A percentile compares a stretch with the other conserved stretches of the same genome.
phyloP scores from a whole-genome alignment of 2,329 filamentous ascomycete species.

The Penicillium sp. region DNA sequence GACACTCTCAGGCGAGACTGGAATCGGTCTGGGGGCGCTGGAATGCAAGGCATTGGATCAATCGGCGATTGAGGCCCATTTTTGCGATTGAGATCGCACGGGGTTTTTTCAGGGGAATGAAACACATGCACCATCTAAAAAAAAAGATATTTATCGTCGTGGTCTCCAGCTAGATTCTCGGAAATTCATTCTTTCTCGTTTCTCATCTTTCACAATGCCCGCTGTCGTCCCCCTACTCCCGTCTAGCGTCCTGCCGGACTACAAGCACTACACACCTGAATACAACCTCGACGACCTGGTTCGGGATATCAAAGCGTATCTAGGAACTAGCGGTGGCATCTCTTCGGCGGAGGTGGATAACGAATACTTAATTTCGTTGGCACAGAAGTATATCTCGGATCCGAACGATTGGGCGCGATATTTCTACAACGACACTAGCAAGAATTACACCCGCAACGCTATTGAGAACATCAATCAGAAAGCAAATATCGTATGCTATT shows the following conservation, averaged over 20 bases:
- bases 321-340: conserved; percentile 29
- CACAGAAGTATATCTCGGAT: conserved; percentile 30
- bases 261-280: conserved; percentile 21
- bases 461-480: conserved; percentile 37
- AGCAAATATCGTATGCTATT: conserved; percentile 31
- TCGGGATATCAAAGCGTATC: conserved; percentile 30
- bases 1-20: background rate
- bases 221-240: conserved; percentile 14
- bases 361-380: conserved; percentile 27
- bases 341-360: conserved; percentile 27
- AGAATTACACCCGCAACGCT: conserved; percentile 35
- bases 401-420: conserved; percentile 31
- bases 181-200: background rate
- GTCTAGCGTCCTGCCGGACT: conserved; percentile 14
- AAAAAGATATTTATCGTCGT: background rate
- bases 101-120: conserved; percentile 2
- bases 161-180: background rate
- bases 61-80: conserved; percentile 21
- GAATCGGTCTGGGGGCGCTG: conserved; percentile 2
- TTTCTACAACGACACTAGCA: conserved; percentile 33
- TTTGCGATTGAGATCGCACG: conserved; percentile 1
- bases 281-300: conserved; percentile 27
- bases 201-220: conserved; percentile 15
- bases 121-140: background rate
- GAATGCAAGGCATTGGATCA: conserved; percentile 8